phyloP scores from a whole-genome alignment of 2,329 filamentous ascomycete genomes.

The Microdochium trichocladiopsis region DNA sequence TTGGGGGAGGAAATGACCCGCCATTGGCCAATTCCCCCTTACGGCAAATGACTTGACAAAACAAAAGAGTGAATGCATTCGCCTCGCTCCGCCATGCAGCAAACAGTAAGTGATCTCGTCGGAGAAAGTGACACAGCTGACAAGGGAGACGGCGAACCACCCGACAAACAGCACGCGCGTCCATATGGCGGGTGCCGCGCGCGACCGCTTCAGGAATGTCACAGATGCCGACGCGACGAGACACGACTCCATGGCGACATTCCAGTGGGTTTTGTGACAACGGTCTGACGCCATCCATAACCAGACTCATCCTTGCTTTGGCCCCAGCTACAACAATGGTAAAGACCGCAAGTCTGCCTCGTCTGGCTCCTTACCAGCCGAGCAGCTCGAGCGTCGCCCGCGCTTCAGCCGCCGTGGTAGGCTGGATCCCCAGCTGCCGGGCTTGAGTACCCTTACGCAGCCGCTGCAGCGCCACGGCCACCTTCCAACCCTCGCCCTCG shows the following conservation, averaged over 20 bases:
- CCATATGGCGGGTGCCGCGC: no score
- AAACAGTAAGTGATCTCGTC: neutral
- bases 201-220: no score
- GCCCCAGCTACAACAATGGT: neutral
- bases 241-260: no score
- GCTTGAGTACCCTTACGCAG: constrained; percentile 54
- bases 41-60: neutral
- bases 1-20: neutral
- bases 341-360: neutral
- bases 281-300: no score
- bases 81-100: neutral
- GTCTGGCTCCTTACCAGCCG: constrained; percentile 34
- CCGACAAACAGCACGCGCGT: neutral
- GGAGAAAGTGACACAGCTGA: neutral
- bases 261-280: no score
- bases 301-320: neutral
- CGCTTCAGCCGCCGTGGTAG: constrained; percentile 47
- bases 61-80: neutral
- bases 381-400: constrained; percentile 49
- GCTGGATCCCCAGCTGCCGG: constrained; percentile 50
- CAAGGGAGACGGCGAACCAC: neutral
- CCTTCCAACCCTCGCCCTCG: constrained; percentile 63
- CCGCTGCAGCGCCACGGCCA: constrained; percentile 53
- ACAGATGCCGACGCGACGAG: no score
- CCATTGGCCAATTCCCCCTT: neutral